These are phyloP conservation scores for Trebouxia gelatinosa DNA, from an alignment of 163 green algal species.

Conservation along the genomic window DNA sequence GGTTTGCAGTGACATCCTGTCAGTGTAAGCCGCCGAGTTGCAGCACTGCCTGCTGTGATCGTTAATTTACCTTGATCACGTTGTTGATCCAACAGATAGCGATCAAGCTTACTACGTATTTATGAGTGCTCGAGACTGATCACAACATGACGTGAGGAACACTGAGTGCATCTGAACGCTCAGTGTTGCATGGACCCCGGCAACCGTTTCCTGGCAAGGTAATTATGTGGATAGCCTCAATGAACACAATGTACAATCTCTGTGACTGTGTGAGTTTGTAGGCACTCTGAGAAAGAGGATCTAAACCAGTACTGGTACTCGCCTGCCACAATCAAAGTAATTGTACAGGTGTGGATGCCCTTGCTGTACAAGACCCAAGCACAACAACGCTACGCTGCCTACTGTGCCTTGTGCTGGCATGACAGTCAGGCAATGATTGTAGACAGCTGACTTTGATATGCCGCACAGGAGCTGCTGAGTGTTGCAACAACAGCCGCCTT, in stretches of 20 bases:
- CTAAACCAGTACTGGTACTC: slow-evolving; percentile 75
- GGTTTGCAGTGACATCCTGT: too few relatives aligned
- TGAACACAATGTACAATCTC: neutral
- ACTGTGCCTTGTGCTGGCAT: neutral
- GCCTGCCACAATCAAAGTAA: slow-evolving; percentile 40
- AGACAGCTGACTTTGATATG: too few relatives aligned
- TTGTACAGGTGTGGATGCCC: slow-evolving; percentile 34
- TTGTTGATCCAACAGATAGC: too few relatives aligned
- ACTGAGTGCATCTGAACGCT: too few relatives aligned
- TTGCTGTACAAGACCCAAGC: neutral
- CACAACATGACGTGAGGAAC: too few relatives aligned
- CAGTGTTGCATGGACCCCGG: slow-evolving; percentile 1
- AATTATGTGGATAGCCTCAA: too few relatives aligned
- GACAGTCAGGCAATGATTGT: too few relatives aligned
- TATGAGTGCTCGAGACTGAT: too few relatives aligned
- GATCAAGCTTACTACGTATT: too few relatives aligned
- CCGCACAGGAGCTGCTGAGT: slow-evolving; percentile 52
- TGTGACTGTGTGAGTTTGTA: slow-evolving; percentile 7
- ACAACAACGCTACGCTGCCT: neutral
- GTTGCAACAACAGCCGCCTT: slow-evolving; percentile 51
- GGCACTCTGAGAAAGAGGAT: slow-evolving; percentile 58
- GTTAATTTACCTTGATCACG: too few relatives aligned
- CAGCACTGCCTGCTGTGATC: too few relatives aligned
- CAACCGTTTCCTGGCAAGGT: slow-evolving; percentile 19
- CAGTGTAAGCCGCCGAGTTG: too few relatives aligned